Conservation (phyloP, 176 grass and related monocot species). For the Eleusine indica region DNA sequence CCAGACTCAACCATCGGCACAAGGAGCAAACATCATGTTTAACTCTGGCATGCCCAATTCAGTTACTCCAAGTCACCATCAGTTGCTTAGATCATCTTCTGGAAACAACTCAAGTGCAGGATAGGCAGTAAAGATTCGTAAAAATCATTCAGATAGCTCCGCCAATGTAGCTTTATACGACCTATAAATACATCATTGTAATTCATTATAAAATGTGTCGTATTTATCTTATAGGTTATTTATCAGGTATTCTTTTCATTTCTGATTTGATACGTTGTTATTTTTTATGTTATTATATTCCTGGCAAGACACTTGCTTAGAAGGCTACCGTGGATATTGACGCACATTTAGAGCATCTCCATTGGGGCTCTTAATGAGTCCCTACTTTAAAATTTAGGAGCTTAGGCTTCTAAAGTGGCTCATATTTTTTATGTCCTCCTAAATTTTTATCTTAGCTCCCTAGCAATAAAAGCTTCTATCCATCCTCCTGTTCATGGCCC, state of each 20-base stretch:
- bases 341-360: too few species aligned
- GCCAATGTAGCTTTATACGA: slow-evolving; percentile 40
- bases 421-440: too few species aligned
- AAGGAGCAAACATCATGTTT: slow-evolving; percentile 59
- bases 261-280: neutral
- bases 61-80: slow-evolving; percentile 56
- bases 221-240: neutral
- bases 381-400: too few species aligned
- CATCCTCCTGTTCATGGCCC: too few species aligned
- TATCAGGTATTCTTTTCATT: neutral
- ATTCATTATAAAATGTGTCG: slow-evolving; percentile 23
- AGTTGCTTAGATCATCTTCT: slow-evolving; percentile 69
- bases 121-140: slow-evolving; percentile 42
- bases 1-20: slow-evolving; percentile 50
- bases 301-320: neutral
- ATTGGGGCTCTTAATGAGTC: too few species aligned
- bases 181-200: slow-evolving; percentile 38
- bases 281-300: neutral
- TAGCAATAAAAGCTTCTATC: too few species aligned
- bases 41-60: slow-evolving; percentile 56
- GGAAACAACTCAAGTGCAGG: slow-evolving; percentile 72
- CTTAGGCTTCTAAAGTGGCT: too few species aligned
- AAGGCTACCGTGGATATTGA: too few species aligned
- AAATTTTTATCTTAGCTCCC: too few species aligned
- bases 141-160: slow-evolving; percentile 8